Evolutionary conservation across 768 basidiomycete species (phyloP), one percentile per base, ranked within the genome.

Genomic region (Multifurca ochricompacta): DNA sequence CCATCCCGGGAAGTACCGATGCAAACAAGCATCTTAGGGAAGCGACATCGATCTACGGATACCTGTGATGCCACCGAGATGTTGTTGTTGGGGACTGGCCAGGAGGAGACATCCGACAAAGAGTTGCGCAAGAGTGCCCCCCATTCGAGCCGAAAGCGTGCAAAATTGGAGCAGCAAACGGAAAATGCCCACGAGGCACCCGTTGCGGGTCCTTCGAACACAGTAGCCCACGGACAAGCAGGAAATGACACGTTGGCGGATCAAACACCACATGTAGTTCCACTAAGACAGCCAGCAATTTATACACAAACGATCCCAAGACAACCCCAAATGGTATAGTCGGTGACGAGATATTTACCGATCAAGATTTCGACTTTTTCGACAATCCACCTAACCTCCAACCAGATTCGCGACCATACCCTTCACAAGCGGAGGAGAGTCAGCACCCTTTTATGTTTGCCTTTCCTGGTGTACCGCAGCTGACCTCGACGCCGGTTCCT

Each of bases 1-100:
- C 54, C 55, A 23, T 54, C 41, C 16, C 60, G 63, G 16, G 64
- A 76, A 37, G 75, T 73, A 10, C 64, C 74, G 54, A 67, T 76
- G 3, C 71, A 74, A 39, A 16, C 37, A 11, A 75, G 69, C 19
- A 70, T 73, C 28, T 73, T 87, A 16, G 85, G 86, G n/a, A 88
- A 87, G 65, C 79, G 83, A 31, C 76, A 73, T 47, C 74, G 85
- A 56, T 79, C 80, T 58, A 71, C 78, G 2, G 67, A 71, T 8
- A 69, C 72, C 10, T 77, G 73, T 59, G 70, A 72, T 48, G 60
- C 73, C 19, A 67, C 72, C 2, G 74, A n/a, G n/a, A n/a, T n/a
- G n/a, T 68, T 48, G 65, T 71, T n/a, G 9, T 66, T 70, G 6
- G 80, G 78, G 51, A 68, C 69, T 25, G 73, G 66, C n/a, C 66